phyloP scores from a whole-genome alignment of 73 alveolate species.

The Symbiodinium natans region DNA sequence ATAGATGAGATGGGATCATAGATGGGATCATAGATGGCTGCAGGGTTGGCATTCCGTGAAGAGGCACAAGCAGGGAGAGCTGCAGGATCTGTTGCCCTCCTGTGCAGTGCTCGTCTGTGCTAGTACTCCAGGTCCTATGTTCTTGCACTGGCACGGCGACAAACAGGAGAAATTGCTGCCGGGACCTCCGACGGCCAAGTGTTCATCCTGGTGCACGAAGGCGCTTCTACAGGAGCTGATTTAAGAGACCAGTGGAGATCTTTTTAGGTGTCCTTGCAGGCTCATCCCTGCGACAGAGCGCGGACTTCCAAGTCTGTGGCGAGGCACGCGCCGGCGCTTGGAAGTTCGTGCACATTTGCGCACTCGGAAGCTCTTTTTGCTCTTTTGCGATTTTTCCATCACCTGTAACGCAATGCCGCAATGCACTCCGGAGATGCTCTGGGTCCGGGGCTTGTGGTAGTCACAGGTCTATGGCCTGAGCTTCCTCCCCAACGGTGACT shows the following conservation, averaged over 20 bases:
- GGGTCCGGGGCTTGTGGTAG: not conserved
- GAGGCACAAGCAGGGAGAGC: no score
- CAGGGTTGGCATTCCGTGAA: no score
- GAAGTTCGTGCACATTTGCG: no score
- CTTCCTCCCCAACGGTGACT: constrained; percentile 62
- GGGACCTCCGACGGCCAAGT: constrained; percentile 64
- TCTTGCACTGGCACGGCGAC: not conserved
- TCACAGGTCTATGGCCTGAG: constrained; percentile 50
- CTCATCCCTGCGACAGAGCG: not conserved
- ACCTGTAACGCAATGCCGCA: no score
- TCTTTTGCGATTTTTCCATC: no score
- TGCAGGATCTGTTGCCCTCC: no score
- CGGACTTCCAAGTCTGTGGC: not conserved
- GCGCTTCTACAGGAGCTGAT: not conserved
- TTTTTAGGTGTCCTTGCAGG: not conserved
- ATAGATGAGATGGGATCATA: no score
- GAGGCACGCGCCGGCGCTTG: not conserved
- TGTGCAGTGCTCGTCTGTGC: no score
- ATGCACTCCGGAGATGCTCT: no score
- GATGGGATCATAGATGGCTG: no score
- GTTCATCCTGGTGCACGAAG: constrained; percentile 13
- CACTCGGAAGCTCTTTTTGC: no score
- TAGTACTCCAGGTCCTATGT: constrained; percentile 15
- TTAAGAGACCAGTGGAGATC: not conserved
- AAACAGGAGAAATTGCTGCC: not conserved